phyloP scores from a whole-genome alignment of 208 protist species.

The Angomonas deanei region DNA sequence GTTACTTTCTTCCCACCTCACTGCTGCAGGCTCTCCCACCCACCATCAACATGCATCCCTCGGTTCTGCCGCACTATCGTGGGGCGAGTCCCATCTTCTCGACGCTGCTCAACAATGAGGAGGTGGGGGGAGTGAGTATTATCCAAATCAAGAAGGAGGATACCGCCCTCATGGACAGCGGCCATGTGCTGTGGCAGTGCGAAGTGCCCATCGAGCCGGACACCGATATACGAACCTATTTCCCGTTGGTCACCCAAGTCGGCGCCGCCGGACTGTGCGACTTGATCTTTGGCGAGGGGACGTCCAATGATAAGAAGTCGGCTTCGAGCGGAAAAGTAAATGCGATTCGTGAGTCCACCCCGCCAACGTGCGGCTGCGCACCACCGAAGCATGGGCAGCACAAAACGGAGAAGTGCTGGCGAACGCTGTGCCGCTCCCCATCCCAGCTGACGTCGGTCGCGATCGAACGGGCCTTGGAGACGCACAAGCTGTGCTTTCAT shows the following conservation, averaged over 20 bases:
- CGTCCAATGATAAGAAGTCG: neutral
- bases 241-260: slow-evolving; percentile 68
- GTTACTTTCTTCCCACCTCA: slow-evolving; percentile 72
- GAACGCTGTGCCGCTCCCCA: slow-evolving; percentile 23
- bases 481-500: slow-evolving; percentile 25
- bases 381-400: neutral
- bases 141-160: slow-evolving; percentile 54
- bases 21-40: slow-evolving; percentile 58
- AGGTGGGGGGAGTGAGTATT: slow-evolving; percentile 63
- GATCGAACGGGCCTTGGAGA: slow-evolving; percentile 17
- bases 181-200: slow-evolving; percentile 74
- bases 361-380: neutral
- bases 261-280: slow-evolving; percentile 67
- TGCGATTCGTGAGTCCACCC: neutral
- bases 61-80: slow-evolving; percentile 79
- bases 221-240: slow-evolving; percentile 78
- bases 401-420: slow-evolving; percentile 7
- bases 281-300: slow-evolving; percentile 56
- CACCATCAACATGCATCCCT: slow-evolving; percentile 88
- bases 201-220: slow-evolving; percentile 52
- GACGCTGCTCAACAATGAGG: slow-evolving; percentile 70
- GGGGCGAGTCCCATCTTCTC: slow-evolving; percentile 87
- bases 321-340: neutral
- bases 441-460: slow-evolving; percentile 23
- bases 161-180: slow-evolving; percentile 58